Conservation (phyloP, 2,329 filamentous ascomycete species). For the Trichoderma polysporum region DNA sequence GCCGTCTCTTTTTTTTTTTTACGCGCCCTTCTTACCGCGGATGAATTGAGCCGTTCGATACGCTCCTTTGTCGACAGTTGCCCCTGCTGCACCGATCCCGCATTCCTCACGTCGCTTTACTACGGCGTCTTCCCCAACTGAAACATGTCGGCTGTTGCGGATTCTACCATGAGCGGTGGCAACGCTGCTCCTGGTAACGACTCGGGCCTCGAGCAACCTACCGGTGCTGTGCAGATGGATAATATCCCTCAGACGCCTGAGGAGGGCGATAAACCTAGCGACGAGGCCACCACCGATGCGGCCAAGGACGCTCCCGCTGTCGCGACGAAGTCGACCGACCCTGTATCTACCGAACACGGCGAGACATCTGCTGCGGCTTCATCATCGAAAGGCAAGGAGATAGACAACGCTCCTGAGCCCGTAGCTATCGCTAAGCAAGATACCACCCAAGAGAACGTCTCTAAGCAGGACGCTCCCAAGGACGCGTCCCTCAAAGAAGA, state of each 20-base stretch:
- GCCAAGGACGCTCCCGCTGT: conserved; percentile 22
- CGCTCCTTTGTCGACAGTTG: conserved; percentile 7
- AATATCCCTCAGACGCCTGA: conserved; percentile 31
- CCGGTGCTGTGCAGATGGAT: conserved; percentile 41
- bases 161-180: conserved; percentile 36
- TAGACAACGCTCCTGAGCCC: conserved; percentile 25
- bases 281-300: not conserved
- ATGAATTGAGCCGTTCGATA: conserved; percentile 18
- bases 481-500: conserved; percentile 27
- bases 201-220: conserved; percentile 36
- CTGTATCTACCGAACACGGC: conserved; percentile 26
- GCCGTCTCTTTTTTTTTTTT: not conserved
- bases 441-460: conserved; percentile 16
- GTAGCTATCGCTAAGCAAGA: conserved; percentile 20
- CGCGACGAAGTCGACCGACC: conserved; percentile 23
- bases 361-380: conserved; percentile 26
- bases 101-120: conserved; percentile 26
- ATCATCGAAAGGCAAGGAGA: conserved; percentile 38
- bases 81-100: conserved; percentile 27
- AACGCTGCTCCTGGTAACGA: conserved; percentile 31
- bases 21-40: not conserved
- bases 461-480: conserved; percentile 23
- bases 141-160: conserved; percentile 35
- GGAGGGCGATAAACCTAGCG: conserved; percentile 1
- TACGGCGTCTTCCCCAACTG: conserved; percentile 16